Percentiles rank a stretch among this genome's conserved stretches.
Conservation (phyloP, 768 basidiomycete genomes). For the Paxillus ammoniavirescens region DNA sequence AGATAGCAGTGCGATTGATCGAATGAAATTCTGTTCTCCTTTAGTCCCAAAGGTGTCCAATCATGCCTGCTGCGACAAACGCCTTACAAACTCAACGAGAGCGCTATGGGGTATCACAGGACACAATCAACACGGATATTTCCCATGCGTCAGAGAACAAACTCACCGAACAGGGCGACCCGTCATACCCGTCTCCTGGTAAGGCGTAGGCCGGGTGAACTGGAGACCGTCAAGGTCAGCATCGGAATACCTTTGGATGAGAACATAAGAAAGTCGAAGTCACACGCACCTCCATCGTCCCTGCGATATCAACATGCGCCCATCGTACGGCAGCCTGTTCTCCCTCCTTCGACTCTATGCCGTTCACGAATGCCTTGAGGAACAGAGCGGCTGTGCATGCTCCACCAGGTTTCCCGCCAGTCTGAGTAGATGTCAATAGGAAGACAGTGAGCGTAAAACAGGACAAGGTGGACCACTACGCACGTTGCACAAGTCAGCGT, state of each 20-base stretch:
- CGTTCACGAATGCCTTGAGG: slow-evolving; percentile 79
- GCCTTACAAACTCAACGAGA: slow-evolving; percentile 32
- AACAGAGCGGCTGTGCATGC: slow-evolving; percentile 83
- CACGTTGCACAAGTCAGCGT: slow-evolving; percentile 77
- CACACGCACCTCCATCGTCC: slow-evolving; percentile 63
- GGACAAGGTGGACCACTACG: neutral
- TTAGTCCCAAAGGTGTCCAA: neutral
- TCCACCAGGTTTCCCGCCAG: slow-evolving; percentile 71
- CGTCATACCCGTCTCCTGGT: slow-evolving; percentile 76
- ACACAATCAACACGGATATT: neutral
- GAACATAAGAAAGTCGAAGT: slow-evolving; percentile 7
- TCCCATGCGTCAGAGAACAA: neutral
- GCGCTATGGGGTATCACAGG: slow-evolving; percentile 18
- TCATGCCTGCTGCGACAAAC: slow-evolving; percentile 22
- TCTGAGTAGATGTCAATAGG: slow-evolving; percentile 37
- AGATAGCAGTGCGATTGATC: neutral
- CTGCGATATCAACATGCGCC: slow-evolving; percentile 88
- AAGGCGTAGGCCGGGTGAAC: slow-evolving; percentile 54
- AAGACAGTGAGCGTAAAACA: neutral
- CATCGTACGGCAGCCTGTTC: slow-evolving; percentile 59
- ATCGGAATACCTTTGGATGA: neutral
- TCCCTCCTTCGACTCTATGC: slow-evolving; percentile 62
- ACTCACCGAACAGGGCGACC: slow-evolving; percentile 75
- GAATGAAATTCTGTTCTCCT: too few species aligned
- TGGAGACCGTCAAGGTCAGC: slow-evolving; percentile 16